Percentiles rank a stretch among this genome's conserved stretches.
Conservation (phyloP, 2,329 filamentous ascomycete species). For the Westerdykella sp. region DNA sequence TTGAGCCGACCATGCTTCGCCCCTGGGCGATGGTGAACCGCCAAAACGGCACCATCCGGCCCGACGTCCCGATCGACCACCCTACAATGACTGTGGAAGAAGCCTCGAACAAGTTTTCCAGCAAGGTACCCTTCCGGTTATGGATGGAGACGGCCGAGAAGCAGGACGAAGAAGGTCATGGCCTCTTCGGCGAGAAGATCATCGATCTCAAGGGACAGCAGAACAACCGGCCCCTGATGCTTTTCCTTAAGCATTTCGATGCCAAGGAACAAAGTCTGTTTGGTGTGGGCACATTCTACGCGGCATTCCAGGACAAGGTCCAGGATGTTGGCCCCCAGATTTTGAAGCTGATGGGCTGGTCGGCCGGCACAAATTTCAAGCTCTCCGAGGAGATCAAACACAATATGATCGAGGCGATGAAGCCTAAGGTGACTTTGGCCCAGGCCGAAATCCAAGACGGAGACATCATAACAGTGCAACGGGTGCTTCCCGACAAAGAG, state of each 20-base stretch:
- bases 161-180: constrained; percentile 62
- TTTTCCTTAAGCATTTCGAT: constrained; percentile 93
- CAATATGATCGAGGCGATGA: constrained; percentile 92
- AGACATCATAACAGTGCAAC: constrained; percentile 93
- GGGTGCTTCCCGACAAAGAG: constrained; percentile 49
- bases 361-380: constrained; percentile 62
- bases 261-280: constrained; percentile 65
- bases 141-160: constrained; percentile 74
- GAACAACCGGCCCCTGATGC: constrained; percentile 57
- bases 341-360: constrained; percentile 78
- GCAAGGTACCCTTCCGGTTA: constrained; percentile 64
- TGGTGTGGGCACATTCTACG: constrained; percentile 79
- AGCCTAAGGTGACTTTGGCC: constrained; percentile 80
- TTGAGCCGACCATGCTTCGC: constrained; percentile 65
- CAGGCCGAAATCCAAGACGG: constrained; percentile 94
- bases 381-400: constrained; percentile 98
- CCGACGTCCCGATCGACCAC: constrained; percentile 80
- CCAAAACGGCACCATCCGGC: constrained; percentile 92
- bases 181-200: constrained; percentile 63
- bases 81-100: constrained; percentile 62
- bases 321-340: constrained; percentile 76
- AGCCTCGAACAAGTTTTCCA: constrained; percentile 62
- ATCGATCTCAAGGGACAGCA: constrained; percentile 51
- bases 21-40: constrained; percentile 98
- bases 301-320: constrained; percentile 80